Base-by-base conservation (phyloP, 164 flowering plant genomes). In the Macadamia integrifolia region DNA sequence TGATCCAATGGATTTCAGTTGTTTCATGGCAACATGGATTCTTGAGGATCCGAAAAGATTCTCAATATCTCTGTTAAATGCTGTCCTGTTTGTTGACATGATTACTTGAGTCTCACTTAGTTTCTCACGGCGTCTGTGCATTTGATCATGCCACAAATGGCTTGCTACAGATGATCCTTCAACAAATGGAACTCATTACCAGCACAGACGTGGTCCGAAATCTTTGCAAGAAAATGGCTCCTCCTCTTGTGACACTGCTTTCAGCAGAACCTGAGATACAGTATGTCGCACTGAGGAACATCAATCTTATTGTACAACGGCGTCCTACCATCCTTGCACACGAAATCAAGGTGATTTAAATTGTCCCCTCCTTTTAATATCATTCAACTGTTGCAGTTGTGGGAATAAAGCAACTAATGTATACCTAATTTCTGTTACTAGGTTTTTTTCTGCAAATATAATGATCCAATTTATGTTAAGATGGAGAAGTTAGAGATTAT, bases 211-310 rank as follows among this genome's bases (percentile, higher is more conserved):
- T 92, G 29, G 90, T 92, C 70, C 81, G 99, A 68, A 95, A 95
- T 79, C 99, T 92, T 76, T 95, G 97, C 82, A 95, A 95, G 80
- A 95, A 95, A 83, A 95, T 95, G 99, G 98, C 99, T 69, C 99
- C 99, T 60, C 99, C 99, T 67, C 89, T 95, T 61, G 99, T 95
- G 60, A 95, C 99, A n/a, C 78, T 95, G 71, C 95, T 95, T 62
- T 95, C 98, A 66, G 99, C 99, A 42, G 99, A 95, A 79, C 99
- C 99, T 73, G 99, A 95, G 81, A 95, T 95, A 80, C 99, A 95
- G 58, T 95, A 92, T 86, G 99, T 95, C 76, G 99, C 98, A 59
- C 73, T 95, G 70, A 75, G 99, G 44, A 95, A 95, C 74, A 95
- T 95, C 77, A 95, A 92, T 77, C 91, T 95, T 32, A 95, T 92